Conservation (phyloP, 257 asterid genomes). For the Solanum piurae region DNA sequence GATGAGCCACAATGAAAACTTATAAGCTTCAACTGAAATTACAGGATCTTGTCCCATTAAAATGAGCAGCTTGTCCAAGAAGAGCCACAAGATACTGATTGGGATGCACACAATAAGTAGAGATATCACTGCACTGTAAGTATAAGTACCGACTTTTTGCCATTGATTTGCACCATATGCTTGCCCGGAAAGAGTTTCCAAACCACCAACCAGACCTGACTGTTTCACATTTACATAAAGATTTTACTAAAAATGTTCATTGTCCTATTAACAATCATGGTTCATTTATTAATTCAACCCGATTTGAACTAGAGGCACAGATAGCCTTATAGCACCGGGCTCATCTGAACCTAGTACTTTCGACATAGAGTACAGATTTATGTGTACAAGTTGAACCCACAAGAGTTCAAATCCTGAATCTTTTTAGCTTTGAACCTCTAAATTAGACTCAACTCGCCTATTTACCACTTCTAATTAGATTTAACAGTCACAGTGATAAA, state of each 20-base stretch:
- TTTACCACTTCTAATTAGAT: no score
- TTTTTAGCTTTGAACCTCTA: no score
- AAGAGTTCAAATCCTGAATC: no score
- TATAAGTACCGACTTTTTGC: slow-evolving; percentile 34
- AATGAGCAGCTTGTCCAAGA: slow-evolving; percentile 29
- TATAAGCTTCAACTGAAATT: slow-evolving; percentile 31
- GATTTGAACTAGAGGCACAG: no score
- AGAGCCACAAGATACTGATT: slow-evolving; percentile 33
- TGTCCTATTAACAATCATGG: no score
- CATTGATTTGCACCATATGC: slow-evolving; percentile 54
- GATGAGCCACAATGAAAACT: slow-evolving; percentile 25
- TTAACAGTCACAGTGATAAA: no score
- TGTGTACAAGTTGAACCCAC: no score
- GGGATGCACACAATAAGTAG: slow-evolving; percentile 35
- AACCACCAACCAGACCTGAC: slow-evolving; percentile 50
- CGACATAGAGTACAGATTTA: no score
- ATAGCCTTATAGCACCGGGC: no score
- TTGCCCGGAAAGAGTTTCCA: slow-evolving; percentile 63
- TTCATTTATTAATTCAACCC: no score
- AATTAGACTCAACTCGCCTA: no score
- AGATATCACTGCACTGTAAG: slow-evolving; percentile 35
- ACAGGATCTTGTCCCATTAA: slow-evolving; percentile 39
- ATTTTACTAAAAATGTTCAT: neutral
- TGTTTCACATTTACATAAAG: neutral
- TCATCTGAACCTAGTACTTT: no score